Conservation (phyloP, 805 yeast species). For the Candida argentea region DNA sequence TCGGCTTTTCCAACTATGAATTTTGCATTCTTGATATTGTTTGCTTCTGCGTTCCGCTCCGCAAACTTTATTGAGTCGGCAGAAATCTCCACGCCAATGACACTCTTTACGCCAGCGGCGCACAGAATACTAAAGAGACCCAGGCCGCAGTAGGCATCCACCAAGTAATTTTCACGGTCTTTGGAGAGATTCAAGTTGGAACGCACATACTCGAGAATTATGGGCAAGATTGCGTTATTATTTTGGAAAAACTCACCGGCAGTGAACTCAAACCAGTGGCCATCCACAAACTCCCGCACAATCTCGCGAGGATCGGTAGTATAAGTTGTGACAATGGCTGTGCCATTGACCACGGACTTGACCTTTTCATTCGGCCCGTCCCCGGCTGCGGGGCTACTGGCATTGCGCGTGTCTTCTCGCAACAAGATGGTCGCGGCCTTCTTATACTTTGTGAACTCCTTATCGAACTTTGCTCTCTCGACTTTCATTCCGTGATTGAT, state of each 20-base stretch:
- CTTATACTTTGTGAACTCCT: slow-evolving; percentile 38
- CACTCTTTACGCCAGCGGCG: slow-evolving; percentile 68
- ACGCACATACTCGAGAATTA: slow-evolving; percentile 72
- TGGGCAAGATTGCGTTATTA: slow-evolving; percentile 82
- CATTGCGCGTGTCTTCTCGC: slow-evolving; percentile 60
- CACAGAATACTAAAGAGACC: slow-evolving; percentile 89
- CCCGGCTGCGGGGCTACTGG: slow-evolving; percentile 23
- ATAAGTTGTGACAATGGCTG: slow-evolving; percentile 48
- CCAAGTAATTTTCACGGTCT: slow-evolving; percentile 44
- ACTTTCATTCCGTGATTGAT: slow-evolving; percentile 63
- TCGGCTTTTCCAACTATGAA: slow-evolving; percentile 93
- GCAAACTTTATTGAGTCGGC: slow-evolving; percentile 90
- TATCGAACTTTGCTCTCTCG: slow-evolving; percentile 51
- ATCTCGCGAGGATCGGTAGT: slow-evolving; percentile 71
- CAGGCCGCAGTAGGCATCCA: slow-evolving; percentile 94
- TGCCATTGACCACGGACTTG: slow-evolving; percentile 15
- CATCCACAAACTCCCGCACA: slow-evolving; percentile 68
- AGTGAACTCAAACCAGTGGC: slow-evolving; percentile 72
- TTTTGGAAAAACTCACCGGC: slow-evolving; percentile 97
- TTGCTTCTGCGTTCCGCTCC: slow-evolving; percentile 62
- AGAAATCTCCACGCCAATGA: slow-evolving; percentile 89
- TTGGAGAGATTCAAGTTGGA: slow-evolving; percentile 45
- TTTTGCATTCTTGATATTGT: slow-evolving; percentile 66
- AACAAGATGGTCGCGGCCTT: slow-evolving; percentile 82
- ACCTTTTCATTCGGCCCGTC: slow-evolving; percentile 24